A percentile compares a stretch with the other conserved stretches of the same genome.
Evolutionary conservation across 345 rosid species (phyloP).

Genomic region (Eucalyptus coolabah): DNA sequence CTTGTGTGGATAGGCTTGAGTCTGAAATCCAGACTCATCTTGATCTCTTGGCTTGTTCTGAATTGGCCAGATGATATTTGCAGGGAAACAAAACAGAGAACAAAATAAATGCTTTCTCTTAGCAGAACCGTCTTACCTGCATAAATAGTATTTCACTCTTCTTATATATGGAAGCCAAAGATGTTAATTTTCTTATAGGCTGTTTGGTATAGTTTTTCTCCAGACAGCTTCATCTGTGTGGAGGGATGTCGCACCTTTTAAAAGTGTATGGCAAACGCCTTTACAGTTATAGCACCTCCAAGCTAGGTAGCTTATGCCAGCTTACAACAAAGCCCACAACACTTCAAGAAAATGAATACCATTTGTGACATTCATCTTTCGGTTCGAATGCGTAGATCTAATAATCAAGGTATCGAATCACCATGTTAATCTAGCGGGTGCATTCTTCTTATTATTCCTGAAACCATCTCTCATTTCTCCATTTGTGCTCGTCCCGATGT

Average conservation of each 20-base stretch:
- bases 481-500: fast-evolving
- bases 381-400: not conserved
- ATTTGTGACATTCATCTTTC: not conserved
- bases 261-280: not conserved
- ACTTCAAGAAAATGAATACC: not conserved
- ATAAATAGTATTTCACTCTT: not conserved
- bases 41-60: not conserved
- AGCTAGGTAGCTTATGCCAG: not conserved
- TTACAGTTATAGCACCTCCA: not conserved
- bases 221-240: not conserved
- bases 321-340: not conserved
- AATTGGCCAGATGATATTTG: not conserved
- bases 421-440: not conserved
- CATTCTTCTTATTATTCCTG: not conserved
- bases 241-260: not conserved
- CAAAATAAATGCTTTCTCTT: not conserved
- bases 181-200: not conserved
- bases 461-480: not conserved
- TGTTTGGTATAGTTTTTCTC: not conserved
- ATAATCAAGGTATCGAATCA: not conserved
- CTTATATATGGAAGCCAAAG: not conserved
- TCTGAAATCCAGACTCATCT: not conserved
- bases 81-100: not conserved
- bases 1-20: not conserved
- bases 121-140: not conserved